These are phyloP conservation scores for Populus simonii DNA, from an alignment of 345 rosid species.

Conservation along the genomic window DNA sequence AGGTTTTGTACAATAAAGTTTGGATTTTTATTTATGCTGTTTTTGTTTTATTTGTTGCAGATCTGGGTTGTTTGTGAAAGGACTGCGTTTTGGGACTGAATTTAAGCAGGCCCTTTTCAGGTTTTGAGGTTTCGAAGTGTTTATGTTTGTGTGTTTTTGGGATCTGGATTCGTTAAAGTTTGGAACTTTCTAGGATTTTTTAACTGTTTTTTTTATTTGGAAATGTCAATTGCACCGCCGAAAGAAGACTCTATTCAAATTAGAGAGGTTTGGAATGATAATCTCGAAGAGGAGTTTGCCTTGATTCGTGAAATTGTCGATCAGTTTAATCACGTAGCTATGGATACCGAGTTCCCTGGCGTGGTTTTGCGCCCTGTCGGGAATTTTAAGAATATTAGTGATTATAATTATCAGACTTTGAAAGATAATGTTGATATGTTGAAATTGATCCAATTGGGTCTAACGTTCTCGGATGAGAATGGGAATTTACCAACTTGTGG, in stretches of 20 bases:
- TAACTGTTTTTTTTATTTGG: conserved; percentile 3
- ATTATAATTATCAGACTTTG: conserved; percentile 69
- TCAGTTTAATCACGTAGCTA: conserved; percentile 52
- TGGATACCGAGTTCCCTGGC: conserved; percentile 96
- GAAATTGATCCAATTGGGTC: conserved; percentile 76
- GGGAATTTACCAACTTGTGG: conserved; percentile 87
- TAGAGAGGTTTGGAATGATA: conserved; percentile 88
- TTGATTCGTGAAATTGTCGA: conserved; percentile 83
- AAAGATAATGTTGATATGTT: conserved; percentile 82
- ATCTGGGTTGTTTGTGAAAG: conserved; percentile 3
- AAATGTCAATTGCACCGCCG: conserved; percentile 49
- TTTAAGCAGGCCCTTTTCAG: too few relatives aligned
- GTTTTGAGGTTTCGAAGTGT: conserved; percentile 28
- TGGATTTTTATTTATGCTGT: background rate
- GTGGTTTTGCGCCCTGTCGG: conserved; percentile 79
- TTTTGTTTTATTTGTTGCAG: conserved; percentile 10
- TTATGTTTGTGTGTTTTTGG: conserved; percentile 35
- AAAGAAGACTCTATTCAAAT: conserved; percentile 66
- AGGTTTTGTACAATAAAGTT: background rate
- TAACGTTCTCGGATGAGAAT: conserved; percentile 69
- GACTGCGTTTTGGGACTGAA: background rate
- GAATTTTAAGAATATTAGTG: conserved; percentile 71
- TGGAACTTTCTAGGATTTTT: background rate
- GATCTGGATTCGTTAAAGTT: conserved; percentile 44
- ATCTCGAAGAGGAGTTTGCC: conserved; percentile 66